phyloP scores from a whole-genome alignment of 2,329 filamentous ascomycete genomes.

The Volutella citrinella region DNA sequence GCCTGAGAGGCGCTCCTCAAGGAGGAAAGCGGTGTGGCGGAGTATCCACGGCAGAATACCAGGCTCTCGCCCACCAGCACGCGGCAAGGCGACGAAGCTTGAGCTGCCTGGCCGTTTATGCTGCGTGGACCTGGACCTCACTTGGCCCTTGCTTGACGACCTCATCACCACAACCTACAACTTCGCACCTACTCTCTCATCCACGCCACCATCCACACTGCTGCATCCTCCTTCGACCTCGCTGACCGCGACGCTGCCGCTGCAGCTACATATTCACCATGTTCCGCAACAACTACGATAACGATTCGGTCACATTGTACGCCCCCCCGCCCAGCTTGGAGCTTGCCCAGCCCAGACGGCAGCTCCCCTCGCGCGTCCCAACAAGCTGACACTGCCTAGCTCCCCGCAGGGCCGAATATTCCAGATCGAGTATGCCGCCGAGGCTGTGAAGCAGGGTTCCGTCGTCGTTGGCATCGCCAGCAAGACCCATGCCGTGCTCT shows the following conservation, averaged over 20 bases:
- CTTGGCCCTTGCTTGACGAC: slow-evolving; percentile 12
- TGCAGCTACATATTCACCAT: slow-evolving; percentile 47
- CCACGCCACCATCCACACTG: slow-evolving; percentile 10
- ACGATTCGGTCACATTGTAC: slow-evolving; percentile 99
- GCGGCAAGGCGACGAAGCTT: slow-evolving; percentile 34
- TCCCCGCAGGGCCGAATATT: slow-evolving; percentile 99
- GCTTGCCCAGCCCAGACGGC: slow-evolving; percentile 14
- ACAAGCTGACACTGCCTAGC: slow-evolving; percentile 48
- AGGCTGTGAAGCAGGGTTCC: slow-evolving; percentile 98
- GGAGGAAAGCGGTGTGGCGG: slow-evolving; percentile 24
- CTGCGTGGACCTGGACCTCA: slow-evolving; percentile 17
- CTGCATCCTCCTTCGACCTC: too few species aligned
- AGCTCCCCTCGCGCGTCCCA: slow-evolving; percentile 14
- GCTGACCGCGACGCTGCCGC: slow-evolving; percentile 18
- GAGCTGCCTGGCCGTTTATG: slow-evolving; percentile 33
- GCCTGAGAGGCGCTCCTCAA: slow-evolving; percentile 13
- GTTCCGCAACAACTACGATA: slow-evolving; percentile 99
- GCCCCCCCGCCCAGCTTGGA: slow-evolving; percentile 31
- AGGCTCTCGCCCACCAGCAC: slow-evolving; percentile 11
- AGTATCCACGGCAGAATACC: slow-evolving; percentile 16
- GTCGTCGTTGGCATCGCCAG: slow-evolving; percentile 95
- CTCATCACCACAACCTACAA: slow-evolving; percentile 18
- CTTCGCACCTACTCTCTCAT: slow-evolving; percentile 12
- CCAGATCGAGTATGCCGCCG: slow-evolving; percentile 97
- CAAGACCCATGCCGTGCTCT: slow-evolving; percentile 96